Conservation (phyloP, 768 basidiomycete species). For the Mycena kentingensis region DNA sequence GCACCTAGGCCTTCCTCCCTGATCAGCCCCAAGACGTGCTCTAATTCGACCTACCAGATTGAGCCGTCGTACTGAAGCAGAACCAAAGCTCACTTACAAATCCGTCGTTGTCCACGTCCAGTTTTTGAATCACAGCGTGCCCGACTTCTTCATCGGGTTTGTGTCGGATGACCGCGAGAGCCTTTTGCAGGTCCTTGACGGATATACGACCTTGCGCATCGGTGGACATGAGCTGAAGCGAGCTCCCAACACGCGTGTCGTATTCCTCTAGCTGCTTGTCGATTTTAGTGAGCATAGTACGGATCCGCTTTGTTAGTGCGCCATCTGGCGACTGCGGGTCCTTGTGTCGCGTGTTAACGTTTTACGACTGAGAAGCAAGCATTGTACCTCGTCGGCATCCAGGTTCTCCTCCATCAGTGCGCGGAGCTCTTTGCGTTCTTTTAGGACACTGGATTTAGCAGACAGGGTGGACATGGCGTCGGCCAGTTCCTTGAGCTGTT, state of each 20-base stretch:
- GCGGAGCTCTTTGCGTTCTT: constrained; percentile 91
- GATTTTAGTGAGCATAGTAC: constrained; percentile 93
- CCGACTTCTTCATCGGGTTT: constrained; percentile 88
- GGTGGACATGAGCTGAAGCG: constrained; percentile 83
- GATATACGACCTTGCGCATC: constrained; percentile 89
- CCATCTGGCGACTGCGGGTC: constrained; percentile 80
- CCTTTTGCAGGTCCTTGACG: constrained; percentile 85
- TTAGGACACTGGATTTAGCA: constrained; percentile 91
- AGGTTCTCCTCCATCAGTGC: constrained; percentile 94
- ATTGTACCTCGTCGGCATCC: constrained; percentile 76
- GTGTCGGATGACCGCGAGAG: constrained; percentile 91
- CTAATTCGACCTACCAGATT: constrained; percentile 61
- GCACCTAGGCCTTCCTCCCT: constrained; percentile 83
- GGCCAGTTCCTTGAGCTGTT: constrained; percentile 91
- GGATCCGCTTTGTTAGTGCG: constrained; percentile 94
- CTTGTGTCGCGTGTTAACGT: constrained; percentile 33
- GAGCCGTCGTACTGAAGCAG: background rate
- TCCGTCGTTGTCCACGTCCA: constrained; percentile 95
- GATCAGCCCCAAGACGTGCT: constrained; percentile 89
- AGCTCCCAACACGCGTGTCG: constrained; percentile 82
- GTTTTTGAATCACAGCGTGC: constrained; percentile 83
- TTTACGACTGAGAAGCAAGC: constrained; percentile 1
- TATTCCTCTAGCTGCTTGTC: constrained; percentile 91
- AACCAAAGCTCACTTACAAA: constrained; percentile 44
- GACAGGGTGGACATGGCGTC: constrained; percentile 90